Percentiles rank a stretch among this genome's conserved stretches.
Conservation (phyloP, 2,329 filamentous ascomycete genomes). For the Calycina herbarum region DNA sequence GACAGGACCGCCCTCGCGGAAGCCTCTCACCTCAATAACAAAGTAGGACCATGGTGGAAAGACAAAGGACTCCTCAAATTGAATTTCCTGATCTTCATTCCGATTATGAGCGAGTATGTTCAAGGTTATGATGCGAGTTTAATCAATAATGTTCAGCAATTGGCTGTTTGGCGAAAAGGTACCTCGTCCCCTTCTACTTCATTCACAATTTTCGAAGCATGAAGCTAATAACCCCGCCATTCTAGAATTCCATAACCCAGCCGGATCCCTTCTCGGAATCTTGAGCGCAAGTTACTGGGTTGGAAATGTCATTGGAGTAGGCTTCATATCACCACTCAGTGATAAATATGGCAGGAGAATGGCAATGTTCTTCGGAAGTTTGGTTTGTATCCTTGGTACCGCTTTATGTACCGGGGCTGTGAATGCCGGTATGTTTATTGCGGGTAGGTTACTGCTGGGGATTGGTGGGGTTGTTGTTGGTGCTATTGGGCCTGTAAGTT, state of each 20-base stretch:
- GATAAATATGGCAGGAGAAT: slow-evolving; percentile 27
- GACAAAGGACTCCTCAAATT: slow-evolving; percentile 19
- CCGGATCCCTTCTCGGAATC: slow-evolving; percentile 21
- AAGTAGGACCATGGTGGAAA: slow-evolving; percentile 23
- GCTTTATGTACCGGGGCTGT: slow-evolving; percentile 46
- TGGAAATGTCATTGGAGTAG: slow-evolving; percentile 24
- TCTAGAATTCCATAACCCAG: slow-evolving; percentile 23
- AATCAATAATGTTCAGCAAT: slow-evolving; percentile 27
- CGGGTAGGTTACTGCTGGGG: slow-evolving; percentile 43
- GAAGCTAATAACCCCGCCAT: neutral
- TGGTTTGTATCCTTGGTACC: slow-evolving; percentile 45
- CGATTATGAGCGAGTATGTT: slow-evolving; percentile 28
- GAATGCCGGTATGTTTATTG: slow-evolving; percentile 44
- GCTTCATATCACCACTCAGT: slow-evolving; percentile 21
- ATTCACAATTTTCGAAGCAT: neutral
- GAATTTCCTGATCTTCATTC: slow-evolving; percentile 25
- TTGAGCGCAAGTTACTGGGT: slow-evolving; percentile 25
- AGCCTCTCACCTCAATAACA: slow-evolving; percentile 21
- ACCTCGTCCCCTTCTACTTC: neutral
- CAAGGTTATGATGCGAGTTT: slow-evolving; percentile 23
- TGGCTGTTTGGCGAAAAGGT: slow-evolving; percentile 22
- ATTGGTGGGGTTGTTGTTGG: slow-evolving; percentile 32
- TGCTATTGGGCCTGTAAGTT: slow-evolving; percentile 28
- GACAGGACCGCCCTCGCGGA: slow-evolving; percentile 9
- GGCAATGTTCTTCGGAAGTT: slow-evolving; percentile 21